phyloP scores from a whole-genome alignment of 257 asterid species.

The Nicotiana benthamiana region DNA sequence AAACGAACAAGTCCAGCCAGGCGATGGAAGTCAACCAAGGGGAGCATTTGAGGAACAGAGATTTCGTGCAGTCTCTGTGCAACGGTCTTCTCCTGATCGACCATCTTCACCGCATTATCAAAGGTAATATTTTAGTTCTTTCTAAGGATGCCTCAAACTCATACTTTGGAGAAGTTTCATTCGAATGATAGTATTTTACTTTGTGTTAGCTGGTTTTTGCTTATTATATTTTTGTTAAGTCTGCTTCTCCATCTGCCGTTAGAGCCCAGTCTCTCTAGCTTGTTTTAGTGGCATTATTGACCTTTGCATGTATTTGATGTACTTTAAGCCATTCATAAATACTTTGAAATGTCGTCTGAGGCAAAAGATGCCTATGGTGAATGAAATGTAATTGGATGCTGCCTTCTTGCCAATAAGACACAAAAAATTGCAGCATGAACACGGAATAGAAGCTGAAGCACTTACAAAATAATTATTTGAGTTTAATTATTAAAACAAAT shows the following conservation, averaged over 20 bases:
- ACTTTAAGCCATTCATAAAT: neutral
- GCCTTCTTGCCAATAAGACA: neutral
- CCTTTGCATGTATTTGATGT: neutral
- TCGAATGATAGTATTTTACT: neutral
- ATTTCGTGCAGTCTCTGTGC: constrained; percentile 28
- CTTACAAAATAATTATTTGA: neutral
- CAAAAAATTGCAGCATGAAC: neutral
- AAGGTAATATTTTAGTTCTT: constrained; percentile 35
- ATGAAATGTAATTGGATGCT: neutral
- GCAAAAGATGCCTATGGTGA: constrained; percentile 4
- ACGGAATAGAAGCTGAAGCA: neutral
- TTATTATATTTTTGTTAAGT: neutral
- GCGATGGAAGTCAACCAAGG: constrained; percentile 47
- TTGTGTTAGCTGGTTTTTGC: neutral
- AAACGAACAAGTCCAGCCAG: constrained; percentile 52
- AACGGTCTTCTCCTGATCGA: constrained; percentile 64
- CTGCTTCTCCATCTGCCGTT: neutral
- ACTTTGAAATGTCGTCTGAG: neutral
- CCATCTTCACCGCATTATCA: constrained; percentile 74
- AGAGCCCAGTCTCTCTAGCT: neutral
- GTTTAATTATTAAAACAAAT: neutral
- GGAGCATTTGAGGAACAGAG: constrained; percentile 46
- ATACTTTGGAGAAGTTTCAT: neutral
- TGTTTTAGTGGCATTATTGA: neutral
- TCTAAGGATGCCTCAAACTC: neutral